phyloP scores from a whole-genome alignment of 768 basidiomycete species.

The Leccinum sublutescens region DNA sequence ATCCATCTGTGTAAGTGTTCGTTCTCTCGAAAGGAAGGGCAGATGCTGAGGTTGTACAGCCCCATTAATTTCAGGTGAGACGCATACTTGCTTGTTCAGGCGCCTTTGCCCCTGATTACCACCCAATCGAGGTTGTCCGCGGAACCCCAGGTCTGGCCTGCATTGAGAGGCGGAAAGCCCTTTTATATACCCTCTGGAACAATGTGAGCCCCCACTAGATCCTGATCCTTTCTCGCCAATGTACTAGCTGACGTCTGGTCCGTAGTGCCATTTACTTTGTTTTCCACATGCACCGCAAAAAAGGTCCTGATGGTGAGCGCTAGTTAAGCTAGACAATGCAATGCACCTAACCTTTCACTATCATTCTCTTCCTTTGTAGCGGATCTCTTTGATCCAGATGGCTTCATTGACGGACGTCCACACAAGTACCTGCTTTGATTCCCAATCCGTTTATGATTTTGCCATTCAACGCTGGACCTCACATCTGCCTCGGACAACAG shows the following conservation, averaged over 20 bases:
- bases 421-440: slow-evolving; percentile 48
- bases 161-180: slow-evolving; percentile 37
- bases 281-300: slow-evolving; percentile 37
- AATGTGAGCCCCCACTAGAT: slow-evolving; percentile 14
- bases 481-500: slow-evolving; percentile 59
- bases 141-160: slow-evolving; percentile 20
- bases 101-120: slow-evolving; percentile 1
- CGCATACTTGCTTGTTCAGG: not conserved
- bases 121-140: slow-evolving; percentile 9
- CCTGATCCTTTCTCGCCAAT: not conserved
- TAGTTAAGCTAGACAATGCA: not conserved
- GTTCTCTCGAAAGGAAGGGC: not conserved
- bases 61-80: slow-evolving; percentile 24
- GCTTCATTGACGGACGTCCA: slow-evolving; percentile 58
- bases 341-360: not conserved
- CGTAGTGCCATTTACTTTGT: slow-evolving; percentile 18
- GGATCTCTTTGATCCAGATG: slow-evolving; percentile 57
- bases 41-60: slow-evolving; percentile 13
- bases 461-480: slow-evolving; percentile 66
- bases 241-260: not conserved
- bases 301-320: slow-evolving; percentile 33
- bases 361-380: slow-evolving; percentile 11
- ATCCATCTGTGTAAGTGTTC: slow-evolving; percentile 28
- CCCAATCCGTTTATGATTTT: slow-evolving; percentile 68
- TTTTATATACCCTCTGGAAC: slow-evolving; percentile 50